These are phyloP conservation scores for Hydrangea macrophylla DNA, from an alignment of 148 eudicot species.

Conservation along the genomic window DNA sequence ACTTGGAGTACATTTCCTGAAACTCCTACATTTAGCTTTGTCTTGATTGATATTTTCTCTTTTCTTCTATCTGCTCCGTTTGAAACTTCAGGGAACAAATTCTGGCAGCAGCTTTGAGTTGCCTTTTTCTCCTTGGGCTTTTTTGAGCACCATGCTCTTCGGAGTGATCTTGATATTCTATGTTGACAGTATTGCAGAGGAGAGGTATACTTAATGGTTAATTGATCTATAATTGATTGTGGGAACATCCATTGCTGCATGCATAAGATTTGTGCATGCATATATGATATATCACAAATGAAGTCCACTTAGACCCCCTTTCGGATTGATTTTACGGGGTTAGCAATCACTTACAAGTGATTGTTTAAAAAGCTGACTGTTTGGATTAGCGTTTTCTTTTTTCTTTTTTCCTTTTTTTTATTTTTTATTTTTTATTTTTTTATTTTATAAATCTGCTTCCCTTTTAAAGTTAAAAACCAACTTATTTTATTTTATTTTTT, in stretches of 20 bases:
- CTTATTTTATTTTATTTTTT: too few relatives aligned
- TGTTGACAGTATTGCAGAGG: constrained; percentile 91
- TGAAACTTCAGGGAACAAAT: constrained; percentile 61
- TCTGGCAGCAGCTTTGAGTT: constrained; percentile 47
- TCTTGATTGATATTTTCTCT: neutral
- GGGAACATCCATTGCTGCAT: constrained; percentile 4
- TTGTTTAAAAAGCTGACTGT: too few relatives aligned
- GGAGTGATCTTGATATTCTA: constrained; percentile 85
- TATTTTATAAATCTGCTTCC: too few relatives aligned
- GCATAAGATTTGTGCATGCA: neutral
- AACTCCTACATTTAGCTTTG: neutral
- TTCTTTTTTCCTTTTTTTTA: too few relatives aligned
- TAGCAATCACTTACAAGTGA: too few relatives aligned
- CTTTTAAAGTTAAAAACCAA: too few relatives aligned
- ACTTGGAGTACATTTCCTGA: neutral
- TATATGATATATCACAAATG: neutral
- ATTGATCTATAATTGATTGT: neutral
- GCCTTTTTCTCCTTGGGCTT: constrained; percentile 75
- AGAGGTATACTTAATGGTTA: constrained; percentile 53
- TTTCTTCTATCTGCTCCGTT: constrained; percentile 5
- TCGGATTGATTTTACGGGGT: too few relatives aligned
- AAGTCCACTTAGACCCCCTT: neutral
- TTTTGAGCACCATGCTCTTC: constrained; percentile 68
- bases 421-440: too few relatives aligned
- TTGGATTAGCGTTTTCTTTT: too few relatives aligned